Percentiles rank a stretch among this genome's conserved stretches.
Evolutionary conservation across 2,329 filamentous ascomycete genomes (phyloP).

Genomic region (Calonectria honghensis): DNA sequence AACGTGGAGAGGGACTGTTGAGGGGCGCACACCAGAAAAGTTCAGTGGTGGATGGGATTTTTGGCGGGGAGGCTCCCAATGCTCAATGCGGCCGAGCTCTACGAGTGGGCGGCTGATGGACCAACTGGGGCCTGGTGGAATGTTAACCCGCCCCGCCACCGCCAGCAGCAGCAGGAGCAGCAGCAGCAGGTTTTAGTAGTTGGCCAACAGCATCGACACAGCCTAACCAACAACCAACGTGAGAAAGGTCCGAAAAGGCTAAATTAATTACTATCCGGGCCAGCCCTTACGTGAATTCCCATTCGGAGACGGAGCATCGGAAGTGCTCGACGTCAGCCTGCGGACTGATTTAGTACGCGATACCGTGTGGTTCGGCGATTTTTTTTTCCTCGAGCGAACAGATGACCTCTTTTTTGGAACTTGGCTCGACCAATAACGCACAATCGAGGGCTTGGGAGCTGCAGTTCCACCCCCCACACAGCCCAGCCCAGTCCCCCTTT

Average conservation of each 20-base stretch:
- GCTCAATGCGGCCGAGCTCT: slow-evolving; percentile 39
- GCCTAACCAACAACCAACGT: slow-evolving; percentile 14
- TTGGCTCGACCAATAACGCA: slow-evolving; percentile 29
- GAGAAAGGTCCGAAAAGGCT: slow-evolving; percentile 20
- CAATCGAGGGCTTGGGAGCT: slow-evolving; percentile 29
- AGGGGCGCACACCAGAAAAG: slow-evolving; percentile 58
- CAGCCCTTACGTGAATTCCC: neutral
- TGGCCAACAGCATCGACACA: neutral
- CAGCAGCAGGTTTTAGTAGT: slow-evolving; percentile 10
- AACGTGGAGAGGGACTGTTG: slow-evolving; percentile 52
- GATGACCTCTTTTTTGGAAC: slow-evolving; percentile 25
- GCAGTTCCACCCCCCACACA: slow-evolving; percentile 37
- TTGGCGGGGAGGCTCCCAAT: slow-evolving; percentile 58
- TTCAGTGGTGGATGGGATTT: slow-evolving; percentile 58
- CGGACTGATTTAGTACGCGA: slow-evolving; percentile 11
- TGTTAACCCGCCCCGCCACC: slow-evolving; percentile 55
- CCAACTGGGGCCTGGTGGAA: slow-evolving; percentile 45
- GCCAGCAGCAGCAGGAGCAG: slow-evolving; percentile 6
- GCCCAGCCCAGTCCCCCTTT: neutral
- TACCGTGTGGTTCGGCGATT: neutral
- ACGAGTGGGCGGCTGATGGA: slow-evolving; percentile 23
- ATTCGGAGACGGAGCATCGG: slow-evolving; percentile 20
- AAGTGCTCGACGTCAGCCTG: neutral
- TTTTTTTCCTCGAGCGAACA: neutral
- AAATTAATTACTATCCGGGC: slow-evolving; percentile 19